phyloP scores from a whole-genome alignment of 768 basidiomycete genomes.

The Tephrocybe sp. region DNA sequence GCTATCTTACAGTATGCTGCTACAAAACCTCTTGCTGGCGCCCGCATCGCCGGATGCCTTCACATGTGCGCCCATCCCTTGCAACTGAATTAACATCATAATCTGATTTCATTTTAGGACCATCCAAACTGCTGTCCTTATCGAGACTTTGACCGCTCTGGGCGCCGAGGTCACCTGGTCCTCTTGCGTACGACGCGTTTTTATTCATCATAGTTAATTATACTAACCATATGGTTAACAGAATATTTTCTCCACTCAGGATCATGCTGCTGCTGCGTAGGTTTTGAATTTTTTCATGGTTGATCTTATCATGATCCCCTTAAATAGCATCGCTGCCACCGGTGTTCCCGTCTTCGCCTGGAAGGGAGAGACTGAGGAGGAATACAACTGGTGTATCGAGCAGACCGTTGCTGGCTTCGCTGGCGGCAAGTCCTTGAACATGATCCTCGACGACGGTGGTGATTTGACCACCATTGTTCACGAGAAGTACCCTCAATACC shows the following conservation, averaged over 20 bases:
- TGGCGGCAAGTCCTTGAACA: constrained; percentile 81
- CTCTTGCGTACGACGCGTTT: constrained; percentile 69
- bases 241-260: constrained; percentile 99
- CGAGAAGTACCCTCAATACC: constrained; percentile 92
- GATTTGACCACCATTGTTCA: constrained; percentile 94
- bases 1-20: constrained; percentile 60
- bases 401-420: constrained; percentile 91
- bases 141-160: constrained; percentile 93
- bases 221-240: constrained; percentile 24
- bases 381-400: constrained; percentile 97
- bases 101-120: constrained; percentile 57
- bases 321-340: constrained; percentile 85
- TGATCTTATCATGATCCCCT: constrained; percentile 2
- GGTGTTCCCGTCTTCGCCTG: constrained; percentile 98
- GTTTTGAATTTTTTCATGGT: constrained; percentile 23
- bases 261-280: constrained; percentile 97
- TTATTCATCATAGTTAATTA: not conserved
- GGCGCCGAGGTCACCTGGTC: constrained; percentile 99
- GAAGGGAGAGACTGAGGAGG: constrained; percentile 99
- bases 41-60: constrained; percentile 95
- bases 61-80: constrained; percentile 71
- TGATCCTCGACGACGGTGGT: constrained; percentile 99
- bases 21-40: constrained; percentile 85
- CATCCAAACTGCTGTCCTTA: constrained; percentile 97
- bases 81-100: constrained; percentile 2